Conservation (phyloP, 257 asterid species). For the Oldenlandia corymbosa region DNA sequence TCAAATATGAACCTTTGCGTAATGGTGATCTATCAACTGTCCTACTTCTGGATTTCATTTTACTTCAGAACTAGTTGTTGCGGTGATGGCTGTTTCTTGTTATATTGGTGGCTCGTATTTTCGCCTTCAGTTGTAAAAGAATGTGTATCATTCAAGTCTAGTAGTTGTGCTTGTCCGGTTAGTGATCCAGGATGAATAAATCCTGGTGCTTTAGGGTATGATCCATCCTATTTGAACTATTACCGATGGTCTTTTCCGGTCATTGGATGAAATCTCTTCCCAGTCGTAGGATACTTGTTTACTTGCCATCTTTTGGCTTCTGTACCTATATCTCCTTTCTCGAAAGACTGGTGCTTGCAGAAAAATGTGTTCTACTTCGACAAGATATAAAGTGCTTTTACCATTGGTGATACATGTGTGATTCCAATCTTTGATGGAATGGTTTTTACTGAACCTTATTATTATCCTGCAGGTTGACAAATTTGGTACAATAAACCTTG, state of each 20-base stretch:
- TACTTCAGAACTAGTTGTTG: neutral
- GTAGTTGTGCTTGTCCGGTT: neutral
- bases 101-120: neutral
- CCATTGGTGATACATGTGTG: neutral
- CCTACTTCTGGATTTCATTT: neutral
- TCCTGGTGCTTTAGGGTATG: neutral
- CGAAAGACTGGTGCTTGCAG: neutral
- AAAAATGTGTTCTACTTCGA: too few relatives aligned
- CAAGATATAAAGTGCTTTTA: neutral
- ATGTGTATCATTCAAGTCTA: neutral
- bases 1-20: neutral
- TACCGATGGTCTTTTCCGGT: neutral
- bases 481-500: slow-evolving; percentile 89
- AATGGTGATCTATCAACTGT: neutral
- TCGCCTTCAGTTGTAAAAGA: neutral
- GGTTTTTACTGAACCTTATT: neutral
- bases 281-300: too few relatives aligned
- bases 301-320: neutral
- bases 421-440: neutral
- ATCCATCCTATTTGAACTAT: neutral
- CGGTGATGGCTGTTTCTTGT: neutral
- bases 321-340: neutral
- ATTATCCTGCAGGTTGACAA: slow-evolving; percentile 71
- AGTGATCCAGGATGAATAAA: neutral
- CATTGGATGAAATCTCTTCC: too few relatives aligned